Base-by-base conservation (phyloP, 768 basidiomycete species). In the Kwoniella pini region DNA sequence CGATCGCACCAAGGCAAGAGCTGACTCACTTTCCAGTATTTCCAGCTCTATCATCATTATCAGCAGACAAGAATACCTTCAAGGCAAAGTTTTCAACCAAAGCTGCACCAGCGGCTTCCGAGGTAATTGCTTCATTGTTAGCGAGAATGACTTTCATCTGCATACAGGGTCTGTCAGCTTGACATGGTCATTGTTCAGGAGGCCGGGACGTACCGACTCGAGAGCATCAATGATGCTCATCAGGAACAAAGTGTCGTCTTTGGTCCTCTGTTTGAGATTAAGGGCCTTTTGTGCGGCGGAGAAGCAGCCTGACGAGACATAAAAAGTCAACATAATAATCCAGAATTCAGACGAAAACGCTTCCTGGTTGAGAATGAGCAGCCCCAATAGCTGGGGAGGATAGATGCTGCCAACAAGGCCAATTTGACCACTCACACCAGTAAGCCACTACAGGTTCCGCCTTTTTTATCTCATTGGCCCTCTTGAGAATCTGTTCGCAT, bases 61-160 rank as follows among this genome's bases (percentile, higher is more conserved):
- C 96, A 19, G 95, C 95, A 67, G 82, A 82, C 10, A 82, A 81
- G 79, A 99, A 99, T n/a, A 98, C 86, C 62, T 83, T 88, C 24
- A 94, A 79, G 1, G 91, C 94, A 81, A 98, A 98, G 80, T 94
- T 92, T 81, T 97, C 93, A 48, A 98, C 86, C 71, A 91, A 94
- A 3, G 91, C 91, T 2, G 88, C 85, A 39, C 90, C 89, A 0
- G 86, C 91, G 9, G 84, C 79, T 71, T 97, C 93, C 58, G 86
- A 84, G 62, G 89, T 87, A 57, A 97, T 83, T 10, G 90, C 87
- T 70, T 96, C 92, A 62, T 85, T 86, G 15, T 83, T 79, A 0
- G 85, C 86, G 24, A 94, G 86, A 9, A 87, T 83, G 10, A 80
- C 79, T 80, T 97, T 97, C 82, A 91, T 84, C 82, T 82, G 33